Evolutionary conservation across 768 basidiomycete species (phyloP), one percentile per base, ranked within the genome.

Genomic region (Porphyrellus cyaneotinctus): DNA sequence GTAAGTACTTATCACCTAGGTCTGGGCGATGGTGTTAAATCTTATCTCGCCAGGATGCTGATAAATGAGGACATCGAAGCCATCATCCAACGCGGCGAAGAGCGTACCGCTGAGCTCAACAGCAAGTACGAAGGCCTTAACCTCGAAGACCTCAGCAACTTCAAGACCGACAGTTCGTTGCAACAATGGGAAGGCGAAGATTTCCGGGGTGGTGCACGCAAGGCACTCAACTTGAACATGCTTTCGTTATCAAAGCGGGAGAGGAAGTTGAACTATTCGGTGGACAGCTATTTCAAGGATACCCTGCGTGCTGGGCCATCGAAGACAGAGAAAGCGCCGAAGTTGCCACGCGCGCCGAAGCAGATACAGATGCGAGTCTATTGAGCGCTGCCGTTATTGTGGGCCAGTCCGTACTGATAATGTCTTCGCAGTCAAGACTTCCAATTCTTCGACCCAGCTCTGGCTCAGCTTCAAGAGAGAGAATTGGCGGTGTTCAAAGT

Each of bases 181-280:
- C 90, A 94, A 58, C 88, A 91, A 61, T 97, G 94, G 94, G 94
- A 97, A 62, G 94, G 94, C 31, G 91, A 97, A 68, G 92, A 95
- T 63, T 97, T 93, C 71, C 76, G 87, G 24, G 67, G 80, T 17
- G 90, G 81, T 17, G 90, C 88, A 73, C 82, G 84, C 65, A 90
- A 90, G 68, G 57, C 73, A 3, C 76, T 91, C 43, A 85, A 83
- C 61, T 77, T 91, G 64, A 88, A 87, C 58, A 81, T 92, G 57
- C 75, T 91, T 5, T 90, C 94, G 24, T 77, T 95, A 18, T 91
- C 91, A 35, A 98, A 97, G 74, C 84, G 95, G 5, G 93, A 95
- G 69, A 83, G 95, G 55, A 94, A 95, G 71, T 81, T 84, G 30
- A 95, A 95, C 64, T 97, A 97, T 70, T 94, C 91, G 0, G 89